Conservation (phyloP, 441 rosid genomes). For the Metrosideros polymorpha region DNA sequence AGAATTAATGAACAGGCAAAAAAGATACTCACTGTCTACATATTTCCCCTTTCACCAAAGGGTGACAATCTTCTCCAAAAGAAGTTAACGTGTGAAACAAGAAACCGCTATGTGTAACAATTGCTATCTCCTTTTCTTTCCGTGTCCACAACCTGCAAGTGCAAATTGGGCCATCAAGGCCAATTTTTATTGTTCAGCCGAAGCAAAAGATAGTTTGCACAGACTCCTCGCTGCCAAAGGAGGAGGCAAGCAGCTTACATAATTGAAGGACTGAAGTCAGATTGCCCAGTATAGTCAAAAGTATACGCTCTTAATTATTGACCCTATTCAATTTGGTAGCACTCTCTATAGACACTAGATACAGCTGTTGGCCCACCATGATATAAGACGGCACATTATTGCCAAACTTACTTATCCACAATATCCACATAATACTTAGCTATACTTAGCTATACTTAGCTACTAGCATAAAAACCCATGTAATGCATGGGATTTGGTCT, state of each 20-base stretch:
- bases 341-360: neutral
- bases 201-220: neutral
- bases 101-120: conserved; percentile 94
- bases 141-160: conserved; percentile 88
- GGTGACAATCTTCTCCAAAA: conserved; percentile 73
- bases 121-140: conserved; percentile 94
- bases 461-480: neutral
- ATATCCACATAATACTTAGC: neutral
- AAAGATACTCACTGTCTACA: conserved; percentile 45
- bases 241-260: neutral
- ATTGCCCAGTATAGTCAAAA: neutral
- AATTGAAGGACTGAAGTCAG: neutral
- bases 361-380: neutral
- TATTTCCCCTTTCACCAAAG: conserved; percentile 66
- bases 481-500: neutral
- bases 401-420: neutral
- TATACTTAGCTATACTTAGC: neutral
- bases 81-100: conserved; percentile 68
- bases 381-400: neutral
- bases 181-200: neutral
- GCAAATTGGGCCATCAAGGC: neutral
- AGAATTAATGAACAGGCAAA: neutral
- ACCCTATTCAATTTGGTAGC: neutral
- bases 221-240: neutral
- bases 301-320: neutral